A percentile compares a stretch with the other conserved stretches of the same genome.
Evolutionary conservation across 345 rosid species (phyloP).

Genomic region (Aurinia saxatilis): DNA sequence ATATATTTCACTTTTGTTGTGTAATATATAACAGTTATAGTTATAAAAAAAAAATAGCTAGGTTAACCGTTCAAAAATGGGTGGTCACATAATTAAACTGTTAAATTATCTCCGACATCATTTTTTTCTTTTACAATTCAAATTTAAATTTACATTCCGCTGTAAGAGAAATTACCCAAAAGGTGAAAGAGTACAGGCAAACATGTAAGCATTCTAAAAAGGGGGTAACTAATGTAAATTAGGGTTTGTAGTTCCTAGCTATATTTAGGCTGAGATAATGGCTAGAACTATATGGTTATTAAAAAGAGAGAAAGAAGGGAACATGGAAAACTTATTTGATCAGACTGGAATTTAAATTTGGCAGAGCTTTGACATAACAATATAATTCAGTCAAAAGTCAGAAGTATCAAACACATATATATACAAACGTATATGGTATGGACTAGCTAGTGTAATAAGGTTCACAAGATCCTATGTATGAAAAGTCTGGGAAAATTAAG

Average conservation of each 20-base stretch:
- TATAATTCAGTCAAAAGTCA: neutral
- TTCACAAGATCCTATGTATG: neutral
- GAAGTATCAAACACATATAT: neutral
- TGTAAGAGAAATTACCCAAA: too few species aligned
- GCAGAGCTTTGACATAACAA: slow-evolving; percentile 14
- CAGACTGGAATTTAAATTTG: neutral
- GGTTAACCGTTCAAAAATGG: too few species aligned
- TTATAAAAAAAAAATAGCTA: too few species aligned
- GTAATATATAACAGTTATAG: too few species aligned
- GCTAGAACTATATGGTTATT: neutral
- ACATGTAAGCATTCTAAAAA: slow-evolving; percentile 4
- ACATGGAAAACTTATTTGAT: slow-evolving; percentile 12
- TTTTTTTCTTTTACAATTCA: too few species aligned
- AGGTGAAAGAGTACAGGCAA: neutral
- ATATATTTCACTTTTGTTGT: too few species aligned
- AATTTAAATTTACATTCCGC: too few species aligned
- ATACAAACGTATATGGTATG: neutral
- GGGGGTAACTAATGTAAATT: neutral
- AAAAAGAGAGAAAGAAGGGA: neutral
- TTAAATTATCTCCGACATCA: too few species aligned
- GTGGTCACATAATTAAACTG: too few species aligned
- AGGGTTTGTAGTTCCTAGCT: slow-evolving; percentile 13
- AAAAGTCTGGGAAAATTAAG: neutral
- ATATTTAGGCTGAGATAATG: neutral
- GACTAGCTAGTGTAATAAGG: too few species aligned